These are phyloP conservation scores for Ceratorhiza oryzae-sativae DNA, from an alignment of 1,284 basidiomycete genomes.

Conservation along the genomic window DNA sequence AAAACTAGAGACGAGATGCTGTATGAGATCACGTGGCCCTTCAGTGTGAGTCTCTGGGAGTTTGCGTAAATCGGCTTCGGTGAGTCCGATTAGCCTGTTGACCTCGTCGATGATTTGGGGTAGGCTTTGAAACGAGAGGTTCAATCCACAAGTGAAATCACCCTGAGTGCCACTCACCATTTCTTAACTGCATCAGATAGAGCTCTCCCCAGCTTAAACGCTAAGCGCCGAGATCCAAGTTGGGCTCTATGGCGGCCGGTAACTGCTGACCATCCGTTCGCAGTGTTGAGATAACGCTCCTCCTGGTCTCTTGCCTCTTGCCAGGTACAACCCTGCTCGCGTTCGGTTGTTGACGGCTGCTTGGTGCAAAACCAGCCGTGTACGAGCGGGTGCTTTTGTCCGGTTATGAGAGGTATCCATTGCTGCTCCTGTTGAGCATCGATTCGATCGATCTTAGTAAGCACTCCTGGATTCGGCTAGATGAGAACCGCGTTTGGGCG, in stretches of 20 bases:
- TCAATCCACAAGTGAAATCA: slow-evolving; percentile 20
- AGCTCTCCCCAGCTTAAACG: slow-evolving; percentile 60
- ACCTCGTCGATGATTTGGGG: background rate
- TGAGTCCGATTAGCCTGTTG: background rate
- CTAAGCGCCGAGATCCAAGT: slow-evolving; percentile 65
- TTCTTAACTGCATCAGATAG: slow-evolving; percentile 60
- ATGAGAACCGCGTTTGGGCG: too few species aligned
- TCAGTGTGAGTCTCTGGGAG: background rate
- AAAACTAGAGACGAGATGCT: background rate
- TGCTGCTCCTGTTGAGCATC: slow-evolving; percentile 52
- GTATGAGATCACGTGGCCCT: slow-evolving; percentile 2
- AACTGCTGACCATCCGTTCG: slow-evolving; percentile 60
- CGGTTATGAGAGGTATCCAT: slow-evolving; percentile 56
- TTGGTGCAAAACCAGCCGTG: slow-evolving; percentile 74
- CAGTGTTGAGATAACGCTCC: slow-evolving; percentile 58
- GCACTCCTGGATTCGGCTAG: slow-evolving; percentile 56
- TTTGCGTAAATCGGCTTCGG: background rate
- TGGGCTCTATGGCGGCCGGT: slow-evolving; percentile 51
- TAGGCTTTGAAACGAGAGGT: background rate
- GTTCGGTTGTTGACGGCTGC: slow-evolving; percentile 67
- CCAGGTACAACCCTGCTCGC: slow-evolving; percentile 52
- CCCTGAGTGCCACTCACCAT: too few species aligned
- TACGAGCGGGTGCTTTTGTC: slow-evolving; percentile 57
- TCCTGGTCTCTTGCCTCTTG: slow-evolving; percentile 55
- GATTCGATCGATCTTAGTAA: slow-evolving; percentile 70